phyloP scores from a whole-genome alignment of 2,329 filamentous ascomycete genomes.

The Apiospora malaysiana region DNA sequence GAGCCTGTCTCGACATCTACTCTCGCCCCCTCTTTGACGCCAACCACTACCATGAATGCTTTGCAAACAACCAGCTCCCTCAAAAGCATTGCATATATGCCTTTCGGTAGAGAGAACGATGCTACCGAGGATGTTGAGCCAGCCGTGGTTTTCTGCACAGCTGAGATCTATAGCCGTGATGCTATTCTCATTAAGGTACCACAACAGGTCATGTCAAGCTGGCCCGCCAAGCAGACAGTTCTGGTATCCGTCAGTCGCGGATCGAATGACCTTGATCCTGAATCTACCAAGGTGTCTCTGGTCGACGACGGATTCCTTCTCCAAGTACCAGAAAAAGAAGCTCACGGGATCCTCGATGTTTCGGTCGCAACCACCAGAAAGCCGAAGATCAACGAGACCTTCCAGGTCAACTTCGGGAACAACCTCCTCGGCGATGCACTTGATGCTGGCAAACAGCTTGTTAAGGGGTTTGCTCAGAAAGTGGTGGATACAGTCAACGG shows the following conservation, averaged over 20 bases:
- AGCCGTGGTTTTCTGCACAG: constrained; percentile 50
- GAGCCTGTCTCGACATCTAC: constrained; percentile 33
- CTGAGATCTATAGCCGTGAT: constrained; percentile 51
- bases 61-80: constrained; percentile 39
- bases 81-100: constrained; percentile 44
- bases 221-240: constrained; percentile 63
- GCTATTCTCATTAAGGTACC: constrained; percentile 62
- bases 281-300: constrained; percentile 54
- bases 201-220: constrained; percentile 54
- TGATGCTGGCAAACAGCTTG: constrained; percentile 49
- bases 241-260: constrained; percentile 60
- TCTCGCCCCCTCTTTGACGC: constrained; percentile 34
- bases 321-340: constrained; percentile 58
- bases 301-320: constrained; percentile 59
- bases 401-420: constrained; percentile 65
- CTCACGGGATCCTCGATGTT: constrained; percentile 63
- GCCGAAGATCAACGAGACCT: constrained; percentile 66
- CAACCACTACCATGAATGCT: constrained; percentile 40
- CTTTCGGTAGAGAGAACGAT: constrained; percentile 47
- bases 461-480: constrained; percentile 47
- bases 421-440: constrained; percentile 51
- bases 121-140: constrained; percentile 33
- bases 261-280: constrained; percentile 52
- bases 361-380: constrained; percentile 63
- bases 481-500: constrained; percentile 48